Evolutionary conservation across 2,329 filamentous ascomycete genomes (phyloP).

Genomic region (Nothopassalora personata): DNA sequence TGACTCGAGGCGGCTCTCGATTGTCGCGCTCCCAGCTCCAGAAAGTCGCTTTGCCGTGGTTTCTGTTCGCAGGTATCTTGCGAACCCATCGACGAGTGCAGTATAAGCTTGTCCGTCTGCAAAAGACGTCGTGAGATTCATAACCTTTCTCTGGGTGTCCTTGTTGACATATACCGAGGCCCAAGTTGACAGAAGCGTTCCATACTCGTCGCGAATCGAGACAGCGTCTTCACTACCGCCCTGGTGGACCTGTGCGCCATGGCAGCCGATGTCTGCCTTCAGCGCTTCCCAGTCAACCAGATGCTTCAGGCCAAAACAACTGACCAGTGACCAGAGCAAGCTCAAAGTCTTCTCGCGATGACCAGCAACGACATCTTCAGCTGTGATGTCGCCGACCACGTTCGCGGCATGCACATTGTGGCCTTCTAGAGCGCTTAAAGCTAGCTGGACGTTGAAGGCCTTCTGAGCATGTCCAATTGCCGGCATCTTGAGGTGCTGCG

Average conservation of each 20-base stretch:
- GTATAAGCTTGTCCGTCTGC: conserved; percentile 50
- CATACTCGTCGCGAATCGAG: conserved; percentile 10
- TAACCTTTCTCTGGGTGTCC: conserved; percentile 29
- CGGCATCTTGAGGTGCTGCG: conserved; percentile 55
- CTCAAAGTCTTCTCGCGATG: conserved; percentile 60
- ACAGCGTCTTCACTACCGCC: no score
- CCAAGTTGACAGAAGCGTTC: conserved; percentile 51
- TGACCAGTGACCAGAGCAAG: conserved; percentile 56
- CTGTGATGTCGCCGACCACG: conserved; percentile 42
- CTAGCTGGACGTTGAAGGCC: conserved; percentile 55
- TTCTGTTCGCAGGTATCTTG: conserved; percentile 36
- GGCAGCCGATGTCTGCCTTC: conserved; percentile 38
- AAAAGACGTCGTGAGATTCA: conserved; percentile 56
- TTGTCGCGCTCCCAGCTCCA: not conserved
- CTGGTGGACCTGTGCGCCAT: no score
- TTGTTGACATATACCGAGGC: conserved; percentile 40
- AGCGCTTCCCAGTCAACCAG: conserved; percentile 54
- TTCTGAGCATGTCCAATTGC: conserved; percentile 52
- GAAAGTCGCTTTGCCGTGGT: not conserved
- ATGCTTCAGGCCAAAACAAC: conserved; percentile 49
- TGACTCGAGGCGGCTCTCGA: conserved; percentile 36
- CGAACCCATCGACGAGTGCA: conserved; percentile 54
- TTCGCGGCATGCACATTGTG: conserved; percentile 38
- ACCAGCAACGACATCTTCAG: conserved; percentile 58
- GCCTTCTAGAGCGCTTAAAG: conserved; percentile 48